These are phyloP conservation scores for Trametes versicolor DNA, from an alignment of 1,284 basidiomycete genomes.

Conservation along the genomic window DNA sequence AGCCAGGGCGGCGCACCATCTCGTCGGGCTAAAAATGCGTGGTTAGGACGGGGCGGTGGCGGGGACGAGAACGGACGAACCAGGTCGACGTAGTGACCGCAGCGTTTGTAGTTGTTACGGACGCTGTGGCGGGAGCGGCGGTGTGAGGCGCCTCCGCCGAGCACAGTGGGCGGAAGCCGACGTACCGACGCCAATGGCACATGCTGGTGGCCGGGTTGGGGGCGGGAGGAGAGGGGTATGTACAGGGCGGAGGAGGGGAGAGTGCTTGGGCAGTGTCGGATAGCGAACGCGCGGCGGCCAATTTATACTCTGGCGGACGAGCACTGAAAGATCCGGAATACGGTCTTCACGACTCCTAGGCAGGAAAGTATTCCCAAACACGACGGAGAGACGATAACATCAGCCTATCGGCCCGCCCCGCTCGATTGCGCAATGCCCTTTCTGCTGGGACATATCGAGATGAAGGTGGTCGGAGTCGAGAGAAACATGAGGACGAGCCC, in stretches of 20 bases:
- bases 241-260: slow-evolving; percentile 35
- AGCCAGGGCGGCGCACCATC: slow-evolving; percentile 51
- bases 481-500: slow-evolving; percentile 37
- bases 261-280: slow-evolving; percentile 26
- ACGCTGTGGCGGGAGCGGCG: slow-evolving; percentile 50
- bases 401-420: slow-evolving; percentile 42
- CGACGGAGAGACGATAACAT: slow-evolving; percentile 44
- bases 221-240: slow-evolving; percentile 28
- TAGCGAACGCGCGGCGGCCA: slow-evolving; percentile 26
- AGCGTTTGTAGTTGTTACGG: slow-evolving; percentile 63
- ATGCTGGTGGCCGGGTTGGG: slow-evolving; percentile 45
- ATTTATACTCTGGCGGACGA: slow-evolving; percentile 36
- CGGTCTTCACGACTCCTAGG: slow-evolving; percentile 30
- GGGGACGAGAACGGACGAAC: slow-evolving; percentile 49
- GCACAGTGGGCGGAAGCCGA: slow-evolving; percentile 26
- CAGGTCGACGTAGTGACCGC: slow-evolving; percentile 64
- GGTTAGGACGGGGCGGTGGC: slow-evolving; percentile 26
- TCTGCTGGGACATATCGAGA: slow-evolving; percentile 44
- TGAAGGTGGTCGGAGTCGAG: slow-evolving; percentile 43
- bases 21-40: slow-evolving; percentile 59
- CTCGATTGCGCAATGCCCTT: slow-evolving; percentile 37
- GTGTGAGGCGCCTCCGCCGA: slow-evolving; percentile 14
- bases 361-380: slow-evolving; percentile 29
- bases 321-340: slow-evolving; percentile 36
- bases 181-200: slow-evolving; percentile 71